Base-by-base conservation (phyloP, 768 basidiomycete species). In the Sarcodon aspratus region DNA sequence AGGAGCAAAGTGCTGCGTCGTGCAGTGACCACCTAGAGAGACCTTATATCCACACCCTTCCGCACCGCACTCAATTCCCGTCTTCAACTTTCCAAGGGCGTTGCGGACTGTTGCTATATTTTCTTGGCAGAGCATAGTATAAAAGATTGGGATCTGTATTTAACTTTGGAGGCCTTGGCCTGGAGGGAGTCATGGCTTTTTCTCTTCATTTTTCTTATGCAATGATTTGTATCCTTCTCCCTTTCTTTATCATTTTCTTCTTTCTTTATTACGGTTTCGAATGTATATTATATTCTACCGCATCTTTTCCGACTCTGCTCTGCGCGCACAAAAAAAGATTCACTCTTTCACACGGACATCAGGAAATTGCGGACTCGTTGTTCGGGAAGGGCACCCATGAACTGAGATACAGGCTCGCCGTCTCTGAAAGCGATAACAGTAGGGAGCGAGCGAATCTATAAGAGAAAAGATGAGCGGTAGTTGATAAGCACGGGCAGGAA, bases 381-480 rank as follows among this genome's bases (percentile, higher is more conserved):
- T 47, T 64, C 61, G 6, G 60, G 63, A 18, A 64, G 34, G 6
- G 60, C 63, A 1, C 61, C 86, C 1, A 79, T 67, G 56, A 91
- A 90, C 44, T 78, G 69, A 42, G 64, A 64, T n/a, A 81, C 67
- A 1, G 64, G 67, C 53, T 75, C 57, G 13, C 85, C 86, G 44
- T 80, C 72, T 49, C 70, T 74, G 67, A 89, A 89, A 3, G 85
- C 87, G 50, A 85, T 67, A 32, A 91, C 85, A 0, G 87, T 90
- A 3, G 87, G 87, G n/a, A 91, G 63, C 12, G 83, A 73, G n/a
- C 70, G 65, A 51, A 90, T 69, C 88, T 91, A 54, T 11, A 18
- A 35, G 32, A 50, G 10, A 31, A 31, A 38, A n/a, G 31, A 40
- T 46, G 33, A n/a, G 21, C 43, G 21, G 48, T 35, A 38, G 34